Percentiles rank a stretch among this genome's conserved stretches.
Conservation (phyloP, 1,284 basidiomycete species). For the Apiotrichum mycotoxinovorans region DNA sequence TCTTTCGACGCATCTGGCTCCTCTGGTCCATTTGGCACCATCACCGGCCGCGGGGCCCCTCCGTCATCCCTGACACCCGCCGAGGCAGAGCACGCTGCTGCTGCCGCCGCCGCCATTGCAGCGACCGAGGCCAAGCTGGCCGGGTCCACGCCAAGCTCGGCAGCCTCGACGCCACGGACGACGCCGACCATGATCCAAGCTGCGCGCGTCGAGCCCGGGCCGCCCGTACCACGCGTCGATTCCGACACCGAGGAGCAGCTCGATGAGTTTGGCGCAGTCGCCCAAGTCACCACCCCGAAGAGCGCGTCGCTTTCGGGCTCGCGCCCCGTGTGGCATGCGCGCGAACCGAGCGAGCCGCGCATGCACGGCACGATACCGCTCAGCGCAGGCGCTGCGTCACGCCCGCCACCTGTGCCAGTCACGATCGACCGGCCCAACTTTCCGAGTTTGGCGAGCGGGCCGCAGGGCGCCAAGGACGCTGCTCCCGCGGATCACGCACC, state of each 20-base stretch:
- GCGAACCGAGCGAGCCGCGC: background rate
- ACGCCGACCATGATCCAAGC: background rate
- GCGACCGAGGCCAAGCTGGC: background rate
- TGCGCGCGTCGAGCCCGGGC: background rate
- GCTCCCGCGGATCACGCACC: background rate
- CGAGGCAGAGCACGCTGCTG: background rate
- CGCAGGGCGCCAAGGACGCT: background rate
- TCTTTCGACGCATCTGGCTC: too few species aligned
- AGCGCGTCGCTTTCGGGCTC: background rate
- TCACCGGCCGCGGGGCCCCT: background rate
- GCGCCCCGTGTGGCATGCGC: background rate
- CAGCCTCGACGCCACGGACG: background rate
- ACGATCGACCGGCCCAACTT: slow-evolving; percentile 21
- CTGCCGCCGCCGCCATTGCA: background rate
- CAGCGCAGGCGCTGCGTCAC: background rate
- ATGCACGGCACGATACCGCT: background rate
- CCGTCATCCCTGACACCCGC: background rate
- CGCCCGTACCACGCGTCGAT: background rate
- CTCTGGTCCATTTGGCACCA: background rate
- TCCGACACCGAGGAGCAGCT: background rate
- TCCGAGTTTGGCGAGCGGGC: background rate
- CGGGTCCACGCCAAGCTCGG: background rate
- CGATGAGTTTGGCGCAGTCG: background rate
- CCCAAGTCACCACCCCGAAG: background rate
- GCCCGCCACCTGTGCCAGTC: slow-evolving; percentile 21